Conservation (phyloP, 306 rosid genomes). For the Styphnolobium japonicum region DNA sequence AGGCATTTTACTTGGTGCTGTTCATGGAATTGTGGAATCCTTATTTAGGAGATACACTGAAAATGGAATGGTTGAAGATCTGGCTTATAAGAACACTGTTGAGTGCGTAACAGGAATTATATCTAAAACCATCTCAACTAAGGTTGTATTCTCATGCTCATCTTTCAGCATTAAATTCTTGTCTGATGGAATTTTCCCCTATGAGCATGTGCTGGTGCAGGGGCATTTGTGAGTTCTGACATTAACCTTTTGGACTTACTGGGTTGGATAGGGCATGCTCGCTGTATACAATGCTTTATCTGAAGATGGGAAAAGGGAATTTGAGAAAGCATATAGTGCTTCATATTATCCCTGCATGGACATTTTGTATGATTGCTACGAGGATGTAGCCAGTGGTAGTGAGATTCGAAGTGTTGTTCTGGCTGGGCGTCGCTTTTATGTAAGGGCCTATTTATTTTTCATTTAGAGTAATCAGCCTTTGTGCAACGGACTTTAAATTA, state of each 20-base stretch:
- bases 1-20: constrained; percentile 99
- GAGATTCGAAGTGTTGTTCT: constrained; percentile 81
- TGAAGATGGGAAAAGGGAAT: constrained; percentile 57
- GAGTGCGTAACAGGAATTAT: constrained; percentile 73
- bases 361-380: constrained; percentile 78
- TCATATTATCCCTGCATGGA: constrained; percentile 85
- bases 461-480: neutral
- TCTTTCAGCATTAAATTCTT: neutral
- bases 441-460: constrained; percentile 22
- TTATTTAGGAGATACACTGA: constrained; percentile 91
- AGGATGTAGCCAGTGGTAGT: constrained; percentile 73
- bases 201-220: neutral
- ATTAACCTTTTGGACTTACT: neutral
- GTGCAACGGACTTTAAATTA: neutral
- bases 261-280: constrained; percentile 57
- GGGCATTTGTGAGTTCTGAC: neutral
- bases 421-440: constrained; percentile 80
- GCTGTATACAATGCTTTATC: constrained; percentile 59
- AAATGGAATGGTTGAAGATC: constrained; percentile 83
- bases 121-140: constrained; percentile 67
- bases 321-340: constrained; percentile 75
- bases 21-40: constrained; percentile 94
- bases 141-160: constrained; percentile 38
- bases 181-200: neutral
- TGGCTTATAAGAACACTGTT: constrained; percentile 93